Evolutionary conservation across 2,329 filamentous ascomycete species (phyloP).

Genomic region (Aspergillus awamori): DNA sequence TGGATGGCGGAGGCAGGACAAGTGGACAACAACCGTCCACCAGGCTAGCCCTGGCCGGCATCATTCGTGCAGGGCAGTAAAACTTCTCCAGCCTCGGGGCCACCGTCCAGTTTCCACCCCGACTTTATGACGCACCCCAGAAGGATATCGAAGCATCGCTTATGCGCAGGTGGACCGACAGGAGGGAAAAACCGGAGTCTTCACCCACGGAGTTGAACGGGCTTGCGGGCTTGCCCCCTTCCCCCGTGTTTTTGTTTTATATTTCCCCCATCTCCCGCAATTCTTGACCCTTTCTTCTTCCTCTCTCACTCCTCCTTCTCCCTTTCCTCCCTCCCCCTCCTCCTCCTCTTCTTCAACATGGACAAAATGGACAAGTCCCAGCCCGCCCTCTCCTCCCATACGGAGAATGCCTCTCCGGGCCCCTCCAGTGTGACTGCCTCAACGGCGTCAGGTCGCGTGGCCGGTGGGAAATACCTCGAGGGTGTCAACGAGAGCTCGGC

Average conservation of each 20-base stretch:
- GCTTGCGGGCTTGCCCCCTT: conserved; percentile 5
- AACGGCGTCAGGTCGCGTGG: conserved; percentile 23
- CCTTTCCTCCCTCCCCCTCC: not conserved
- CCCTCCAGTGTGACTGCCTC: conserved; percentile 3
- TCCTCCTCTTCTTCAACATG: conserved; percentile 18
- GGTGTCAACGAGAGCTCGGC: conserved; percentile 21
- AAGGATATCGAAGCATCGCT: not conserved
- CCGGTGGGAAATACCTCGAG: conserved; percentile 34
- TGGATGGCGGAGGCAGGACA: not conserved
- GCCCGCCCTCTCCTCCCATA: conserved; percentile 29
- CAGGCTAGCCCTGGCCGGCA: conserved; percentile 4
- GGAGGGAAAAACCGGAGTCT: not conserved
- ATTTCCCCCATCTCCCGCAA: not conserved
- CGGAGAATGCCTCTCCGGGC: conserved; percentile 24
- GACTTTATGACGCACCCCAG: conserved; percentile 13
- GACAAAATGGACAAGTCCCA: conserved; percentile 27
- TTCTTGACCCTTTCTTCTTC: not conserved
- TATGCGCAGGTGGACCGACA: conserved; percentile 7
- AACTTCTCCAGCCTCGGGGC: not conserved
- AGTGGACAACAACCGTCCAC: not conserved
- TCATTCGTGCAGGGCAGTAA: conserved; percentile 5
- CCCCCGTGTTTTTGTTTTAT: conserved; percentile 11
- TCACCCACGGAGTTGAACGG: not conserved
- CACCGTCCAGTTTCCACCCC: conserved; percentile 5
- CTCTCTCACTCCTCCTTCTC: conserved; percentile 6